These are phyloP conservation scores for Rhizopogon vesiculosus DNA, from an alignment of 768 basidiomycete species.

Conservation along the genomic window DNA sequence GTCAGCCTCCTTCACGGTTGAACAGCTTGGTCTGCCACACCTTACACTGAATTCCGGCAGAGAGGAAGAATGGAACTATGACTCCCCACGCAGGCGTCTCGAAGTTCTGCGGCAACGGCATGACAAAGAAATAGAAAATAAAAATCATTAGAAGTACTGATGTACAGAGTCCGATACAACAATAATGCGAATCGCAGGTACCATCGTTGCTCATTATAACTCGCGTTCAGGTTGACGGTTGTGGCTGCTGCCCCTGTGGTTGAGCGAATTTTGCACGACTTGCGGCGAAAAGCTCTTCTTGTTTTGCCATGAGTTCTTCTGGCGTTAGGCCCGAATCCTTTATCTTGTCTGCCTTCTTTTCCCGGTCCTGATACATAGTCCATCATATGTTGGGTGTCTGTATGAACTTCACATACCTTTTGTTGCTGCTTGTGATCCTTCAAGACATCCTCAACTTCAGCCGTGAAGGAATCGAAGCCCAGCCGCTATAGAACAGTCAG, in stretches of 20 bases:
- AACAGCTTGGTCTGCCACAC: constrained; percentile 73
- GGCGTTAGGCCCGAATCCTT: constrained; percentile 86
- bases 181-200: constrained; percentile 7
- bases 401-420: constrained; percentile 52
- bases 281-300: constrained; percentile 91
- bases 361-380: constrained; percentile 57
- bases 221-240: constrained; percentile 5
- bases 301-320: constrained; percentile 82
- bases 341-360: constrained; percentile 89
- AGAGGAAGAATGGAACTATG: constrained; percentile 64
- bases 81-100: constrained; percentile 54
- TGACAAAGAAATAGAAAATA: constrained; percentile 25
- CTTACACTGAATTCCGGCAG: constrained; percentile 29
- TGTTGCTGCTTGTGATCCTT: constrained; percentile 96
- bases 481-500: constrained; percentile 54
- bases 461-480: constrained; percentile 87
- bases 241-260: constrained; percentile 41
- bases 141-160: constrained; percentile 27
- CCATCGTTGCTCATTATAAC: not conserved
- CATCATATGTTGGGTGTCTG: not conserved
- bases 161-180: constrained; percentile 15
- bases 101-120: constrained; percentile 43
- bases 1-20: constrained; percentile 78
- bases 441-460: constrained; percentile 88
- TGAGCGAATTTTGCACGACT: constrained; percentile 78